Base-by-base conservation (phyloP, 2,329 filamentous ascomycete genomes). In the Beauveria australis region DNA sequence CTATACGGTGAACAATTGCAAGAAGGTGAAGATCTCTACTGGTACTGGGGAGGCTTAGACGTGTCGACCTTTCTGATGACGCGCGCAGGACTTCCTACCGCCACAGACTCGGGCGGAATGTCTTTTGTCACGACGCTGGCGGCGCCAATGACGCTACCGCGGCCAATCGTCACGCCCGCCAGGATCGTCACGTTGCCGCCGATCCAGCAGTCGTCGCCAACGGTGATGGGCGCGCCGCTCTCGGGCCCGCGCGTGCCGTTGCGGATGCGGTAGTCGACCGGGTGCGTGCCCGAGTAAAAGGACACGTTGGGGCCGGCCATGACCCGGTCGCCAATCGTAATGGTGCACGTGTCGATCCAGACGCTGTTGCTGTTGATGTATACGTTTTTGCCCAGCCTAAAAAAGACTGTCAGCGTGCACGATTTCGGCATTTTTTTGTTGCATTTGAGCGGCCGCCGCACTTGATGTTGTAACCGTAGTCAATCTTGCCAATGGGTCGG, bases 141-240 rank as follows among this genome's bases (percentile, higher is more conserved):
- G 1, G 92, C 91, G 1, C 90, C 92, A 63, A 96, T 80, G 0
- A 87, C 89, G 5, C 78, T 80, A 0, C 91, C 91, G 59, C 81
- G 79, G 0, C 92, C 91, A 64, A 96, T 88, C 1, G 82, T 92
- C 26, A 96, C 85, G 0, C 91, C 91, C 0, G 89, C 85, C 48
- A 92, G 75, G 19, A 96, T 82, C 24, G 79, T 83, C 5, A 85
- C 85, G 68, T 86, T 87, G 0, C 89, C 89, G 1, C 87, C 89
- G 33, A 93, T 74, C 89, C 89, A 91, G 73, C 89, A 89, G 75
- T 96, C 91, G 64, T 91, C 87, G 0, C 87, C 90, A 58, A 96
- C 85, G 40, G 78, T 81, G 63, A 96, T 89, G 10, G 88, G 83
- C 66, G 83, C 85, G 0, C 91, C 92, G 9, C 76, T 68, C 72